Conservation (phyloP, 306 rosid genomes). For the Psophocarpus tetragonolobus region DNA sequence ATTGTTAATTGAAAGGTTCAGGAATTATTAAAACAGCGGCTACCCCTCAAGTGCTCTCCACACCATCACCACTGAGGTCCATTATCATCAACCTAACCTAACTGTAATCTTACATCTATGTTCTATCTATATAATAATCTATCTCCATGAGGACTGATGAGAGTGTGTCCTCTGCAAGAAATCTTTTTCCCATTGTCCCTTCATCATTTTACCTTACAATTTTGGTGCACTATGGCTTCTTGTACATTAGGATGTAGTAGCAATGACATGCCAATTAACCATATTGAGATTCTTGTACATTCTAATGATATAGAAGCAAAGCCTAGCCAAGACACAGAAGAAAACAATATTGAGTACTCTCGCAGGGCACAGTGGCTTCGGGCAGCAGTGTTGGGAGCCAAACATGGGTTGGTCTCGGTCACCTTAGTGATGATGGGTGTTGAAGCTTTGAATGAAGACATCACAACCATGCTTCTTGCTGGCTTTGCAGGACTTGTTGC, state of each 20-base stretch:
- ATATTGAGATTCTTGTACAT: constrained; percentile 33
- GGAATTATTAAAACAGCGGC: constrained; percentile 14
- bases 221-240: constrained; percentile 46
- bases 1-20: constrained; percentile 8
- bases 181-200: constrained; percentile 16
- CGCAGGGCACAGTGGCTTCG: constrained; percentile 59
- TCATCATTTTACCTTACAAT: neutral
- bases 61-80: constrained; percentile 21
- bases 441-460: constrained; percentile 55
- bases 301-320: constrained; percentile 24
- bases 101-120: neutral
- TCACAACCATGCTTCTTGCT: constrained; percentile 50
- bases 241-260: constrained; percentile 18
- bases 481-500: constrained; percentile 63
- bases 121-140: constrained; percentile 42
- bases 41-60: constrained; percentile 44
- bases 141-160: constrained; percentile 7
- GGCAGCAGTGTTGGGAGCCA: constrained; percentile 60
- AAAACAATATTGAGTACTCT: constrained; percentile 40
- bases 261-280: constrained; percentile 31
- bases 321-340: constrained; percentile 23
- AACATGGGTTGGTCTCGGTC: constrained; percentile 57
- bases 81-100: constrained; percentile 28
- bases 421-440: constrained; percentile 65
- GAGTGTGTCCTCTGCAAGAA: constrained; percentile 51